phyloP scores from a whole-genome alignment of 139 green algal genomes.

The Closterium sp. region DNA sequence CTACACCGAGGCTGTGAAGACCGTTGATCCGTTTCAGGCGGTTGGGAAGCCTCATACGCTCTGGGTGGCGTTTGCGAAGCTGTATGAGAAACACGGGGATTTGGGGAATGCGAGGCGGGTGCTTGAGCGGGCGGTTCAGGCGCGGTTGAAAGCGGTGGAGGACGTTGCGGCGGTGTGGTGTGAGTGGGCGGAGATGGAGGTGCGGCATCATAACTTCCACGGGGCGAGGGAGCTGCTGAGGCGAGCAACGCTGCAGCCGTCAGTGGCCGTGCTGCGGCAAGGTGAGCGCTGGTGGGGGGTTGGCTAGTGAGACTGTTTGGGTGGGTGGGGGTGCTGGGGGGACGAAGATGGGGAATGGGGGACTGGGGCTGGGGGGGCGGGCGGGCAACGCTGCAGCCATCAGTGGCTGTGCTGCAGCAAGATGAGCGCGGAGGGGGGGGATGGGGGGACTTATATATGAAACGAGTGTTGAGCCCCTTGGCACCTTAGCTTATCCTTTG shows the following conservation, averaged over 20 bases:
- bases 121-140: slow-evolving; percentile 87
- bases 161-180: slow-evolving; percentile 93
- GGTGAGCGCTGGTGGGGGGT: neutral
- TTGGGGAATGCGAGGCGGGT: slow-evolving; percentile 86
- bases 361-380: slow-evolving; percentile 84
- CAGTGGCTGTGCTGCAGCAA: too few species aligned
- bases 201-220: slow-evolving; percentile 87
- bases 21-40: slow-evolving; percentile 74
- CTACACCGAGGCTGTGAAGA: slow-evolving; percentile 91
- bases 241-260: slow-evolving; percentile 63
- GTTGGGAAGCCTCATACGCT: slow-evolving; percentile 60
- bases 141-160: slow-evolving; percentile 83
- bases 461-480: too few species aligned
- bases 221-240: slow-evolving; percentile 77
- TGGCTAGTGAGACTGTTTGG: neutral
- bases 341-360: neutral
- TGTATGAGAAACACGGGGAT: slow-evolving; percentile 95
- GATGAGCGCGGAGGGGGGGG: too few species aligned
- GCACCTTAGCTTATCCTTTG: too few species aligned
- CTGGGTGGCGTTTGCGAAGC: slow-evolving; percentile 91
- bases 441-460: too few species aligned
- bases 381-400: neutral
- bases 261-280: slow-evolving; percentile 14
- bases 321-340: neutral
- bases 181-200: slow-evolving; percentile 95